A percentile compares a stretch with the other conserved stretches of the same genome.
These are phyloP conservation scores for Sarocladium kiliense DNA, from an alignment of 2,329 filamentous ascomycete species.

Conservation along the genomic window DNA sequence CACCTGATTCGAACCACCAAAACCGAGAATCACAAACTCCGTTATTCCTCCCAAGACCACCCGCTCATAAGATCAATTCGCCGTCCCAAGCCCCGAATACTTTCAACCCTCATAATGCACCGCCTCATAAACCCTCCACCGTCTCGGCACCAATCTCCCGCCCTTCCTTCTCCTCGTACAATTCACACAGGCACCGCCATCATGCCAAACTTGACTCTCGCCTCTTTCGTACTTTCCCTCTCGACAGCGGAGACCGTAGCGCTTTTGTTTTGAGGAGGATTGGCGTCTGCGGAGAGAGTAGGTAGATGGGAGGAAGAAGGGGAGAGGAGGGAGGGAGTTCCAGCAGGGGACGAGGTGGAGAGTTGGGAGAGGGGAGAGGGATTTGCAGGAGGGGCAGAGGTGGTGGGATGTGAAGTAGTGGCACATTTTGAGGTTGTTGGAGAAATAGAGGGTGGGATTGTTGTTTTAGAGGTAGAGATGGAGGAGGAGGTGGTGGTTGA, in stretches of 20 bases:
- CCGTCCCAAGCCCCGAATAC: too few species aligned
- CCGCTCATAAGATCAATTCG: too few species aligned
- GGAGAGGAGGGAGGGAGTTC: constrained; percentile 12
- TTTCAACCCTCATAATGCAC: too few species aligned
- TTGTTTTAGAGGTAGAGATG: too few species aligned
- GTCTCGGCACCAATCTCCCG: background rate
- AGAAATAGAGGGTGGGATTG: too few species aligned
- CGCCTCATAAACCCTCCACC: background rate
- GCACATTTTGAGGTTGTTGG: constrained; percentile 12
- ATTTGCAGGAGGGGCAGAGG: constrained; percentile 13
- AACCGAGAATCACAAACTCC: too few species aligned
- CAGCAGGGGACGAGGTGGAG: constrained; percentile 16
- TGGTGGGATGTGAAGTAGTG: constrained; percentile 14
- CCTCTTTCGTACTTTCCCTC: constrained; percentile 12
- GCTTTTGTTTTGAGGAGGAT: constrained; percentile 8
- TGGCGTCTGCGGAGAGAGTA: too few species aligned
- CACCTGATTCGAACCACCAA: too few species aligned
- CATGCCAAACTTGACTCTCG: constrained; percentile 11
- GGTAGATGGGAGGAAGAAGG: background rate
- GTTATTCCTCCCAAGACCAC: too few species aligned
- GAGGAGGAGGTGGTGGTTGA: too few species aligned
- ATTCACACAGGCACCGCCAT: constrained; percentile 1
- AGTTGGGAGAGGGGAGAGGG: background rate
- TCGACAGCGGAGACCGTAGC: constrained; percentile 14
- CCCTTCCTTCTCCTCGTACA: background rate